A percentile compares a stretch with the other conserved stretches of the same genome.
phyloP scores from a whole-genome alignment of 345 rosid species.

The Citrus reticulata region DNA sequence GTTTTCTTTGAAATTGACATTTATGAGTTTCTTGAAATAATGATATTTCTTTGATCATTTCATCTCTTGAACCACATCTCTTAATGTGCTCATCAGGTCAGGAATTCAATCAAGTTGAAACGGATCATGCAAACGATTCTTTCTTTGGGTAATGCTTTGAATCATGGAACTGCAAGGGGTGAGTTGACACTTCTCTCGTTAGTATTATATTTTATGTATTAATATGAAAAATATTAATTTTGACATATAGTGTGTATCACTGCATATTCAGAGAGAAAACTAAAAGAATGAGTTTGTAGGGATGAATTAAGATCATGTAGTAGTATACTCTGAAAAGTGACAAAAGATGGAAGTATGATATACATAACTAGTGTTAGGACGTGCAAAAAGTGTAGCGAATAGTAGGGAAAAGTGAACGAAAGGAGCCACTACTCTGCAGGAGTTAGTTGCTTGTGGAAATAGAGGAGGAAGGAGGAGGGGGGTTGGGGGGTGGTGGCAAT shows the following conservation, averaged over 20 bases:
- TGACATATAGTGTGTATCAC: neutral
- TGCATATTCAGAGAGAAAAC: neutral
- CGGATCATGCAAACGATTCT: constrained; percentile 87
- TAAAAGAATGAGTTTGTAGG: neutral
- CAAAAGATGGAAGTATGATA: neutral
- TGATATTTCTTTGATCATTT: constrained; percentile 9
- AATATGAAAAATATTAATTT: neutral
- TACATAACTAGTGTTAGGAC: neutral
- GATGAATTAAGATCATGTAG: neutral
- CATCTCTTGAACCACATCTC: constrained; percentile 11
- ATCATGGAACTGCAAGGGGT: constrained; percentile 95
- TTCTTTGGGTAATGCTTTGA: constrained; percentile 83
- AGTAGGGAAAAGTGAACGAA: neutral
- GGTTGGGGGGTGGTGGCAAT: neutral
- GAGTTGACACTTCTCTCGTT: constrained; percentile 22
- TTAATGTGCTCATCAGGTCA: constrained; percentile 43
- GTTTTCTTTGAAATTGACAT: constrained; percentile 18
- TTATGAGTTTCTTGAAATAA: constrained; percentile 9
- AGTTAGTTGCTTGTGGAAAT: neutral
- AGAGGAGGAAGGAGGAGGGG: neutral
- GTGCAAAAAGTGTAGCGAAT: neutral
- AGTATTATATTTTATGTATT: neutral
- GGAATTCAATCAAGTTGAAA: constrained; percentile 64
- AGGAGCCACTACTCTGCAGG: neutral
- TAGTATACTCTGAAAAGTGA: neutral